These are phyloP conservation scores for Metarhizium robertsii DNA, from an alignment of 2,329 filamentous ascomycete genomes.

Conservation along the genomic window DNA sequence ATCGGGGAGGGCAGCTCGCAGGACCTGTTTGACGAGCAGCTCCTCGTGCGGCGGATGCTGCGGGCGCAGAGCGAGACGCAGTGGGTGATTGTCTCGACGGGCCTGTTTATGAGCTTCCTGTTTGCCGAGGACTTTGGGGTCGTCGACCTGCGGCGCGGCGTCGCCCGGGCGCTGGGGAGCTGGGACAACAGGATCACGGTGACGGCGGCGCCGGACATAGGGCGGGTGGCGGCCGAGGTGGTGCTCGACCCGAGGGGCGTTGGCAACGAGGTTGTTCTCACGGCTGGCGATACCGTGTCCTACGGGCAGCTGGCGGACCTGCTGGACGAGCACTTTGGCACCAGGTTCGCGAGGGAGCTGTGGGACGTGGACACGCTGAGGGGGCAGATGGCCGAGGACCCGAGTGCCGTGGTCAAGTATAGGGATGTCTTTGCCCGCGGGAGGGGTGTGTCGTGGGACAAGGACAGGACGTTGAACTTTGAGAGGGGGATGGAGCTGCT, in stretches of 20 bases:
- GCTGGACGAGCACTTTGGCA: conserved; percentile 32
- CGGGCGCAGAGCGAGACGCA: conserved; percentile 34
- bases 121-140: conserved; percentile 55
- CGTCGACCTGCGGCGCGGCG: conserved; percentile 36
- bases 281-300: conserved; percentile 52
- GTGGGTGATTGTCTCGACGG: conserved; percentile 61
- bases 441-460: conserved; percentile 49
- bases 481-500: conserved; percentile 18
- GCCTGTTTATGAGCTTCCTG: conserved; percentile 54
- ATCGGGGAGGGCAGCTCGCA: conserved; percentile 51
- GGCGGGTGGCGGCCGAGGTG: conserved; percentile 46
- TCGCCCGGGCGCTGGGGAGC: conserved; percentile 44
- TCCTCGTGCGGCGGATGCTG: conserved; percentile 45
- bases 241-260: conserved; percentile 31
- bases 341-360: conserved; percentile 35
- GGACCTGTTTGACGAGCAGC: conserved; percentile 59
- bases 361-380: conserved; percentile 38
- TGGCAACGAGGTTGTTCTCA: conserved; percentile 40
- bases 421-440: conserved; percentile 50
- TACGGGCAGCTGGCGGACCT: conserved; percentile 45
- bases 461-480: conserved; percentile 41
- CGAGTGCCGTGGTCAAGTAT: conserved; percentile 49
- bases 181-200: conserved; percentile 56
- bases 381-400: conserved; percentile 34
- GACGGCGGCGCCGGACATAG: conserved; percentile 56